phyloP scores from a whole-genome alignment of 164 flowering plant species.

The Vitis riparia region DNA sequence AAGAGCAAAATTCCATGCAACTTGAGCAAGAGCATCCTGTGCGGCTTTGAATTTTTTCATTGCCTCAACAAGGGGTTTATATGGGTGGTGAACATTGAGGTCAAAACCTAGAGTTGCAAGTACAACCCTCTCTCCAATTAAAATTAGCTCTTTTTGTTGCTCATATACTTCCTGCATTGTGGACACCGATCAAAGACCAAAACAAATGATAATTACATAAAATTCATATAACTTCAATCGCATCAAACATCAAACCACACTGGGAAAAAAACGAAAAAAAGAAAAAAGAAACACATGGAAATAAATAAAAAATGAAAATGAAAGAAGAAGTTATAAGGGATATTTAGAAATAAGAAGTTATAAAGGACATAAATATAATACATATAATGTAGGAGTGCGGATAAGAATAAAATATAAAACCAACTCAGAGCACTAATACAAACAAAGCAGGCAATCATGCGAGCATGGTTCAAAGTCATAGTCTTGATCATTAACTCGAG shows the following conservation, averaged over 20 bases:
- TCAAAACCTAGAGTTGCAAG: conserved; percentile 89
- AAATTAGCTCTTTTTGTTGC: conserved; percentile 71
- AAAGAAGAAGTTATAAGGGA: no score
- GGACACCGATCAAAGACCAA: not conserved
- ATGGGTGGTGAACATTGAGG: conserved; percentile 78
- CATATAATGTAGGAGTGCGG: no score
- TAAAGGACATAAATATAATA: no score
- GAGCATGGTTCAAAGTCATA: no score
- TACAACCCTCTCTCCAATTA: conserved; percentile 78
- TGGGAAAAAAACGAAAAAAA: not conserved
- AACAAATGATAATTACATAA: not conserved
- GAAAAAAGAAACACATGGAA: no score
- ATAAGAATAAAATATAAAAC: no score
- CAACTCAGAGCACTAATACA: no score
- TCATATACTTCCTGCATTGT: conserved; percentile 74
- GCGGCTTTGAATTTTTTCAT: conserved; percentile 84
- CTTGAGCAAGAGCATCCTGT: conserved; percentile 80
- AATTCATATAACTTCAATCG: not conserved
- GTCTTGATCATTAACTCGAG: no score
- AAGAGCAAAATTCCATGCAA: not conserved
- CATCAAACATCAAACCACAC: not conserved
- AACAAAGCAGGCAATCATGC: no score
- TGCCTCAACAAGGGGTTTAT: conserved; percentile 83
- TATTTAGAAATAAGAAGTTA: no score
- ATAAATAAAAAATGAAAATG: no score